Evolutionary conservation across 2,329 filamentous ascomycete species (phyloP).

Genomic region (Arthroderma uncinatum): DNA sequence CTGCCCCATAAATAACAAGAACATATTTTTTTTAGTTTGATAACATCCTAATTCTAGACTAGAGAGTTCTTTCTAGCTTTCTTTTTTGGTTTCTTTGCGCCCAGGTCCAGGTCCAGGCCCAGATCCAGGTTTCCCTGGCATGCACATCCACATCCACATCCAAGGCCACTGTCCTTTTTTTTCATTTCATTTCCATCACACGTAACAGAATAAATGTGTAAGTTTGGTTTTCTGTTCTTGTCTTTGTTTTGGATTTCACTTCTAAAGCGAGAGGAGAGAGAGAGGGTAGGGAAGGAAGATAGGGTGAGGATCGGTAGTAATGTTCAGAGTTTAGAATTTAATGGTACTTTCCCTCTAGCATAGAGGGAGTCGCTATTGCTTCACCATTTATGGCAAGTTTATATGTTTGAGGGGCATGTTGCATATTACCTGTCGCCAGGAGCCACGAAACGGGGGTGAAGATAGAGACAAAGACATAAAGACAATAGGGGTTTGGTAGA

Average conservation of each 20-base stretch:
- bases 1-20: background rate
- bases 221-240: too few relatives aligned
- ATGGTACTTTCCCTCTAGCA: slow-evolving; percentile 4
- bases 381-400: background rate
- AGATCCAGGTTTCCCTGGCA: background rate
- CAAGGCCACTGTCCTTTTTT: background rate
- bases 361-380: slow-evolving; percentile 1
- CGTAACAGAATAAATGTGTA: too few relatives aligned
- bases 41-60: slow-evolving; percentile 1
- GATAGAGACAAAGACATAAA: background rate
- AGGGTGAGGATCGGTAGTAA: background rate
- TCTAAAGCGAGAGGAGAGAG: background rate
- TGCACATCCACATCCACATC: background rate
- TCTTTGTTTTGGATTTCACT: background rate
- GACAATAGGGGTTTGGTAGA: background rate
- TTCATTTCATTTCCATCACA: background rate
- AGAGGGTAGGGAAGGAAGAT: background rate
- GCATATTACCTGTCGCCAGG: background rate
- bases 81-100: background rate
- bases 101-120: too few relatives aligned
- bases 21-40: background rate
- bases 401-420: background rate
- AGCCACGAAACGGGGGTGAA: background rate
- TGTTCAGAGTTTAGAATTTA: background rate
- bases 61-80: background rate